Evolutionary conservation across 768 basidiomycete genomes (phyloP), one percentile per base, ranked within the genome.

Genomic region (Termitomyces sp.): DNA sequence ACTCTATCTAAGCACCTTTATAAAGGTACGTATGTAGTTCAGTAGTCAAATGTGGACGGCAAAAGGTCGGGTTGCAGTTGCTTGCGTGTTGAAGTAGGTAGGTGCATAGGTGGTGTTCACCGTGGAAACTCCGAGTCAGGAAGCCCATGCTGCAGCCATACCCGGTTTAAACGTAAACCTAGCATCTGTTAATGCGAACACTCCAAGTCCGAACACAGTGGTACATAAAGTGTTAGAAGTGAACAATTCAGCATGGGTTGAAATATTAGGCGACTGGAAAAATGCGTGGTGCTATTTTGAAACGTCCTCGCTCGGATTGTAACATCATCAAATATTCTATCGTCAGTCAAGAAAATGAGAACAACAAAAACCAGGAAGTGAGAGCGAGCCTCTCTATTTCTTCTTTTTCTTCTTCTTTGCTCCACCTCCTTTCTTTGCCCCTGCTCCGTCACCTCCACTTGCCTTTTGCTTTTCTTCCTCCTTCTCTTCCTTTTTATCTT

Each of bases 401-500:
- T 60, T 60, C 46, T 56, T 58, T 46, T 66, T 60, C 35, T 61
- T 60, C 56, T 57, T 60, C 37, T 61, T 64, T 41, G 41, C 54
- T 22, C 24, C 38, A 21, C 21, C 34, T 17, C 56, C 55, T 54
- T 64, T 59, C 38, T 61, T 60, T 53, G 53, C 57, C 26, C 57
- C 63, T 37, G 37, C 45, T 41, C 45, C 45, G 48, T 59, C 51
- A n/a, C 61, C 45, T 48, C 60, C 48, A n/a, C 60, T 42, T 50
- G 54, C 53, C 45, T 54, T 53, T 53, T 47, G 24, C 56, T 56
- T 53, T 43, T 40, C 56, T 30, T 49, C 44, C 40, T 59, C 54
- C 26, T 57, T 60, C 14, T 59, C 45, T 52, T 60, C 54, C 24
- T 66, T 45, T n/a, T 61, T 46, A 30, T 60, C 56, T 34, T 61